Base-by-base conservation (phyloP, 2,329 filamentous ascomycete species). In the Talaromyces sp. region DNA sequence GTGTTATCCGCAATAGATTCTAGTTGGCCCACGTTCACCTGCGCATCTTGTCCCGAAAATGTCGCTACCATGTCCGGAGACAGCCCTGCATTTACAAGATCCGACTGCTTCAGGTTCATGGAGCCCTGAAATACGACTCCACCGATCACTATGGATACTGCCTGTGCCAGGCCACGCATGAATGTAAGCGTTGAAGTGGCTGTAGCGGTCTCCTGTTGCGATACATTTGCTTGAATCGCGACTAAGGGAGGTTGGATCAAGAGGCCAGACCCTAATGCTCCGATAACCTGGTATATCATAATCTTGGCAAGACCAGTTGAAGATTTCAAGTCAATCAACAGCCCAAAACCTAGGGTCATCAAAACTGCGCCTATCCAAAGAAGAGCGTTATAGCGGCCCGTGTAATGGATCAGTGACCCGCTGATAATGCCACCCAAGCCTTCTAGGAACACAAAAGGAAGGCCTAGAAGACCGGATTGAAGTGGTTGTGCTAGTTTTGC, bases 131-230 rank as follows among this genome's bases (percentile, higher is more conserved):
- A 80, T 27, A 81, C 73, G 33, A 81, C 79, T 14, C 76, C 83
- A 60, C 84, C 84, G 43, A 86, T 73, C 9, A 86, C 84, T 47
- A 86, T 79, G 0, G 83, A 84, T 31, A 86, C 76, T 52, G 82
- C 77, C 0, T 82, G 84, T 2, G 81, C 78, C 33, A 87, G 74
- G 68, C 84, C 82, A 11, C 85, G 81, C 58, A 60, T 60, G 69
- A 87, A 87, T 5, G 78, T 75, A 69, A 84, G 85, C 1, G 83
- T 84, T 0, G 82, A 81, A 0, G 85, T 86, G 7, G 84, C 85
- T 1, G 83, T 82, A 1, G 84, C 85, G 1, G 68, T 70, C 59
- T 84, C 78, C 66, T 80, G 79, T 19, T 58, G 62, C 16, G 75
- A 68, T 9, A 83, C 80, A 4, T 76, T 74, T 31, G 77, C 78